Evolutionary conservation across 1,284 basidiomycete genomes (phyloP).

Genomic region (Spongiforma sp.): DNA sequence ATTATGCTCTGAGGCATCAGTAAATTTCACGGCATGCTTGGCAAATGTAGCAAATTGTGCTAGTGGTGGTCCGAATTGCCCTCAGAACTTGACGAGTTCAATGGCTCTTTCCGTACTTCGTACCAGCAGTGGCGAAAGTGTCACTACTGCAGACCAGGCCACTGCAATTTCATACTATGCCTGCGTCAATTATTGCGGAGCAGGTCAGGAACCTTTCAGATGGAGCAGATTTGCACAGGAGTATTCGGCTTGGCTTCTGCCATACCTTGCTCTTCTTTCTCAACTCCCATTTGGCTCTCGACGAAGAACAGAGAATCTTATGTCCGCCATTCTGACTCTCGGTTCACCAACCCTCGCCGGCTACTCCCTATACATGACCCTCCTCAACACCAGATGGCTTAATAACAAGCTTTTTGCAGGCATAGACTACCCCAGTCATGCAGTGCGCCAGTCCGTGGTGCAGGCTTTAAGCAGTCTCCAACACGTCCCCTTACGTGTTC

Average conservation of each 20-base stretch:
- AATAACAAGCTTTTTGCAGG: constrained; percentile 24
- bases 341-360: constrained; percentile 40
- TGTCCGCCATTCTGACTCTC: constrained; percentile 37
- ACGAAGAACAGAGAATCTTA: constrained; percentile 31
- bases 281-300: constrained; percentile 48
- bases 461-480: constrained; percentile 33
- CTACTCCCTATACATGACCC: constrained; percentile 39
- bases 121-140: constrained; percentile 13
- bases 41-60: constrained; percentile 17
- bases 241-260: constrained; percentile 49
- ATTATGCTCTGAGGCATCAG: too few relatives aligned
- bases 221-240: constrained; percentile 47
- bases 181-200: constrained; percentile 40
- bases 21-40: too few relatives aligned
- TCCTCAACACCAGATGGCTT: constrained; percentile 39
- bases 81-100: constrained; percentile 13
- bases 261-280: constrained; percentile 48
- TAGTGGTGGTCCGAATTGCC: constrained; percentile 1
- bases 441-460: constrained; percentile 22
- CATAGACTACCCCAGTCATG: constrained; percentile 23
- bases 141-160: background rate
- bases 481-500: constrained; percentile 37
- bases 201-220: constrained; percentile 35
- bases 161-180: constrained; percentile 29
- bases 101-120: constrained; percentile 22